Percentiles rank a stretch among this genome's conserved stretches.
These are phyloP conservation scores for Beauveria bassiana DNA, from an alignment of 2,329 filamentous ascomycete genomes.

Conservation along the genomic window DNA sequence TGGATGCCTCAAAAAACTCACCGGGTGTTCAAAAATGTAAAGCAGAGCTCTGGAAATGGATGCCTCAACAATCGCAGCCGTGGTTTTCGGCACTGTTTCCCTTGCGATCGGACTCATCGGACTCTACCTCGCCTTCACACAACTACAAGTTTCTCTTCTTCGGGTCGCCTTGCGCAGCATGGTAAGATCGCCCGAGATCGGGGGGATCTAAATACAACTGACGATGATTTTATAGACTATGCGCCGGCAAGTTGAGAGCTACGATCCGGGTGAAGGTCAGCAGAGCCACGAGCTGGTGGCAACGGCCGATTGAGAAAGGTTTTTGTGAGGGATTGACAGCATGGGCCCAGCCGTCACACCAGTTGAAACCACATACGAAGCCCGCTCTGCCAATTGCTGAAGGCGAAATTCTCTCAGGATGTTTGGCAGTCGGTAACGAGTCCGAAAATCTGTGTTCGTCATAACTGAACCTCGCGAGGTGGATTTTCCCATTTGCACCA, in stretches of 20 bases:
- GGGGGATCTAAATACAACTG: not conserved
- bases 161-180: not conserved
- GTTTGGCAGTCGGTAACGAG: too few relatives aligned
- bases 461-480: too few relatives aligned
- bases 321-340: too few relatives aligned
- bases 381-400: too few relatives aligned
- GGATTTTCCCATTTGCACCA: too few relatives aligned
- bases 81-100: not conserved
- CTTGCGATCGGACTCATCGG: not conserved
- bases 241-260: not conserved
- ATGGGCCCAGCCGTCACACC: too few relatives aligned
- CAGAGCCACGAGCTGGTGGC: conserved; percentile 1
- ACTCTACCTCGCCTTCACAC: not conserved
- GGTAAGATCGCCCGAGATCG: not conserved
- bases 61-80: not conserved
- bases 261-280: not conserved
- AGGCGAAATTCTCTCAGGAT: too few relatives aligned
- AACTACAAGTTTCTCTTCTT: not conserved
- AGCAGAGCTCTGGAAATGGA: not conserved
- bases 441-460: too few relatives aligned
- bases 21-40: not conserved
- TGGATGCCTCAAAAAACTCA: not conserved
- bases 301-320: too few relatives aligned
- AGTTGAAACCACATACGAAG: too few relatives aligned
- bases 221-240: not conserved